These are phyloP conservation scores for Lolium rigidum DNA, from an alignment of 176 grass and related monocot species.

Conservation along the genomic window DNA sequence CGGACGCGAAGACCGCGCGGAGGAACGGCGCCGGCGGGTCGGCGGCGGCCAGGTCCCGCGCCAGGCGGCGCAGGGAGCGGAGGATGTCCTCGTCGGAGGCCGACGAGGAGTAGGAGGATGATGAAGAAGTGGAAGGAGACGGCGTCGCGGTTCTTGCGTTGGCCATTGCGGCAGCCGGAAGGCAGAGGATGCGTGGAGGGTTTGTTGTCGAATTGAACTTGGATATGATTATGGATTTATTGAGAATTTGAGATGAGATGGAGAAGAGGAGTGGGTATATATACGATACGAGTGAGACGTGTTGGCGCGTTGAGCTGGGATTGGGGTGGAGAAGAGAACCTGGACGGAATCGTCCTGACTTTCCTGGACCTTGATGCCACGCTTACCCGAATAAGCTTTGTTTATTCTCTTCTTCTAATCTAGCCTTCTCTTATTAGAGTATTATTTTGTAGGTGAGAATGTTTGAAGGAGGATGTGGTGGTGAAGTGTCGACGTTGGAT, in stretches of 20 bases:
- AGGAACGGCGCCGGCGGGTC: constrained; percentile 59
- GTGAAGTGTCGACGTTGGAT: constrained; percentile 19
- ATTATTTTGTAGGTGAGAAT: background rate
- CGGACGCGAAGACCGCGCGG: constrained; percentile 47
- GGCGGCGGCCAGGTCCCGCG: constrained; percentile 59
- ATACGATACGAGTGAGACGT: constrained; percentile 5
- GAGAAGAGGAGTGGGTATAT: constrained; percentile 16
- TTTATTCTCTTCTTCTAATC: background rate
- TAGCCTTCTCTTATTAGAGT: no score
- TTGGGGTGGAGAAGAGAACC: constrained; percentile 33
- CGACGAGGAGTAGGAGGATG: constrained; percentile 49
- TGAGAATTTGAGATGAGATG: background rate
- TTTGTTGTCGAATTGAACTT: background rate
- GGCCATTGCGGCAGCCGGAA: constrained; percentile 14
- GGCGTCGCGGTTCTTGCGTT: constrained; percentile 21
- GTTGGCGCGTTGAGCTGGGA: constrained; percentile 61
- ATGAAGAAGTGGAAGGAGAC: background rate
- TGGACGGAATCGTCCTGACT: constrained; percentile 48
- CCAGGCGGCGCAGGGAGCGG: constrained; percentile 71
- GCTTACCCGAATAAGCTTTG: background rate
- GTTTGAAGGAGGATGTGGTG: constrained; percentile 29
- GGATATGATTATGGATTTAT: background rate
- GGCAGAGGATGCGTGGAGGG: background rate
- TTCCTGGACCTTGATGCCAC: constrained; percentile 15
- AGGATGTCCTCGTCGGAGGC: constrained; percentile 64